Percentiles rank a stretch among this genome's conserved stretches.
These are phyloP conservation scores for Fusarium veterinarium DNA, from an alignment of 2,329 filamentous ascomycete species.

Conservation along the genomic window DNA sequence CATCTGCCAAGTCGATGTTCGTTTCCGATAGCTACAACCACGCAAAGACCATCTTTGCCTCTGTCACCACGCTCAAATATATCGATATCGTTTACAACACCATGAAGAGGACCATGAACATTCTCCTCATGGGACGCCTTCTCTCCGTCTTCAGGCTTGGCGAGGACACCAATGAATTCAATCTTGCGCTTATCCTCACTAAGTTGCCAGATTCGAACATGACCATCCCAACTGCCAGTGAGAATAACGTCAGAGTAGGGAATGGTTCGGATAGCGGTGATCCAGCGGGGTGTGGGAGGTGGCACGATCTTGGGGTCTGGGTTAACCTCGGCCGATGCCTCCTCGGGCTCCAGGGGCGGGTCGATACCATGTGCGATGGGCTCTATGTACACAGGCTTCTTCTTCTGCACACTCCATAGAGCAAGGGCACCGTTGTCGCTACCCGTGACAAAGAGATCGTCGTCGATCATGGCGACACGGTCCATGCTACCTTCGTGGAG, in stretches of 20 bases:
- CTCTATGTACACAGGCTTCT: slow-evolving; percentile 88
- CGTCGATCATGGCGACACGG: slow-evolving; percentile 89
- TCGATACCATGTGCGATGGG: slow-evolving; percentile 88
- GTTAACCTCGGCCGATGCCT: slow-evolving; percentile 78
- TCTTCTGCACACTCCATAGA: slow-evolving; percentile 91
- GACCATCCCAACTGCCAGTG: slow-evolving; percentile 92
- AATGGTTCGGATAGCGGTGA: slow-evolving; percentile 87
- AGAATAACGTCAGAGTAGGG: slow-evolving; percentile 92
- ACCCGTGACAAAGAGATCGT: slow-evolving; percentile 90
- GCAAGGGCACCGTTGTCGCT: slow-evolving; percentile 89
- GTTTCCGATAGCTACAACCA: slow-evolving; percentile 87
- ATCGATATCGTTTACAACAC: slow-evolving; percentile 88
- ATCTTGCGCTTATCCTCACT: slow-evolving; percentile 85
- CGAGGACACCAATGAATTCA: slow-evolving; percentile 76
- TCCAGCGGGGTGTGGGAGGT: slow-evolving; percentile 80
- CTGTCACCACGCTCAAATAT: slow-evolving; percentile 86
- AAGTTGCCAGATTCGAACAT: slow-evolving; percentile 85
- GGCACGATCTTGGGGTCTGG: slow-evolving; percentile 70
- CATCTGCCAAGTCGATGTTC: slow-evolving; percentile 88
- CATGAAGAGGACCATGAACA: slow-evolving; percentile 63
- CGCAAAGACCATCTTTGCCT: slow-evolving; percentile 80
- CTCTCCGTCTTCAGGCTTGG: slow-evolving; percentile 47
- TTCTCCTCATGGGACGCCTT: slow-evolving; percentile 46
- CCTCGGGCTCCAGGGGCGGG: slow-evolving; percentile 71
- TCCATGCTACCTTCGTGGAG: slow-evolving; percentile 88